Evolutionary conservation across 768 basidiomycete genomes (phyloP).

Genomic region (Termitomyces sp.): DNA sequence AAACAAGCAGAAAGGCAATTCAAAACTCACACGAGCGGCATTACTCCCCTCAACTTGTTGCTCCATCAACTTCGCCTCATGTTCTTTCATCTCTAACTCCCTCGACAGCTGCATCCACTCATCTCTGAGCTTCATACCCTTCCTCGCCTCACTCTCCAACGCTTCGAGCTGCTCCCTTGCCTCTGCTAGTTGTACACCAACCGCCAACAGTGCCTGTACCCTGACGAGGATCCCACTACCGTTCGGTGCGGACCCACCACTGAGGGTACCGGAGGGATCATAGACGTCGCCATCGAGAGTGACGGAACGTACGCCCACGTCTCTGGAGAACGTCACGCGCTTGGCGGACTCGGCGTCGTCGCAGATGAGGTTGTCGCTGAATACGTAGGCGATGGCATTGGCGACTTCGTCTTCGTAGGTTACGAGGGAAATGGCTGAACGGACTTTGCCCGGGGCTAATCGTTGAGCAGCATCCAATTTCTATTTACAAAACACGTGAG

Average conservation of each 20-base stretch:
- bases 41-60: constrained; percentile 87
- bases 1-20: not conserved
- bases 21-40: constrained; percentile 67
- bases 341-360: constrained; percentile 85
- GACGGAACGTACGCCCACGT: constrained; percentile 73
- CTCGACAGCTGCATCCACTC: constrained; percentile 54
- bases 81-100: constrained; percentile 85
- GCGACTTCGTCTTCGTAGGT: constrained; percentile 76
- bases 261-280: constrained; percentile 91
- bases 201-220: constrained; percentile 75
- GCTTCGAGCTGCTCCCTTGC: constrained; percentile 40
- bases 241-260: constrained; percentile 83
- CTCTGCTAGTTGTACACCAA: constrained; percentile 52
- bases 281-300: constrained; percentile 95
- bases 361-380: constrained; percentile 89
- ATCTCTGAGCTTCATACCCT: constrained; percentile 46
- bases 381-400: constrained; percentile 90
- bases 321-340: constrained; percentile 72
- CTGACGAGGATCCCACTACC: constrained; percentile 69
- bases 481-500: constrained; percentile 29
- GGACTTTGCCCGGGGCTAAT: constrained; percentile 75
- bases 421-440: constrained; percentile 84
- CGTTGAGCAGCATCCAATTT: constrained; percentile 69
- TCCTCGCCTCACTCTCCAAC: constrained; percentile 51
- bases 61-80: constrained; percentile 76